Evolutionary conservation across 2,329 filamentous ascomycete genomes (phyloP), one percentile per base, ranked within the genome.

Genomic region (Pleoardoris graminearum): DNA sequence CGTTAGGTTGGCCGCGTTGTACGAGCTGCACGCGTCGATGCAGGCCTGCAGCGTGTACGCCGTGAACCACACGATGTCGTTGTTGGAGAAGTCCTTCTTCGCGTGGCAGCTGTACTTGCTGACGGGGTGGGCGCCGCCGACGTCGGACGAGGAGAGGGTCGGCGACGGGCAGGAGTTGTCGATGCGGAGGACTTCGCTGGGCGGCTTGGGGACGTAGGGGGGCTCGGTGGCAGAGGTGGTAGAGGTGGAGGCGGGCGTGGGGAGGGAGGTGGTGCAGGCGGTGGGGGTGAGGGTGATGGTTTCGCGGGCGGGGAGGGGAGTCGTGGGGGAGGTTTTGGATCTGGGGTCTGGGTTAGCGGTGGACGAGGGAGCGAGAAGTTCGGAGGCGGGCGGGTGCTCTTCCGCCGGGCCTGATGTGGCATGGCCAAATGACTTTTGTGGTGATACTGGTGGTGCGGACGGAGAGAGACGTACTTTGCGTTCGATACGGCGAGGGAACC

Each of bases 21-120:
- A 48, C 12, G 37, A 44, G 16, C 39, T 48, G 29, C 54, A 57
- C 12, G 47, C 46, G 38, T 53, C 47, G 14, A 57, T 32, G 33
- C 54, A 53, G 3, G 43, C 36, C 25, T 51, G 50, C 14, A 50
- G 19, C 12, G 54, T 43, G 35, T 53, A 57, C 1, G 54, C 47
- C 6, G 38, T 45, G 6, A 51, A 48, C 21, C 50, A 51, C 22
- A 43, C 45, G n/a, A 53, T 53, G 19, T 57, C 54, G 17, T 25
- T 35, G 19, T 19, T 21, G 3, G 14, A 14, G 25, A 43, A 27
- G 16, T 50, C 42, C 3, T 19, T 47, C 5, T 30, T 12, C 12
- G 42, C 32, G 7, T 33, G 11, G 43, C 48, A 55, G n/a, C 14
- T 19, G 30, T 48, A 55, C 4, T 19, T 5, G 25, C 10, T 6